Evolutionary conservation across 495 filamentous ascomycete species (phyloP).

Genomic region (Penicillium diatomitis): DNA sequence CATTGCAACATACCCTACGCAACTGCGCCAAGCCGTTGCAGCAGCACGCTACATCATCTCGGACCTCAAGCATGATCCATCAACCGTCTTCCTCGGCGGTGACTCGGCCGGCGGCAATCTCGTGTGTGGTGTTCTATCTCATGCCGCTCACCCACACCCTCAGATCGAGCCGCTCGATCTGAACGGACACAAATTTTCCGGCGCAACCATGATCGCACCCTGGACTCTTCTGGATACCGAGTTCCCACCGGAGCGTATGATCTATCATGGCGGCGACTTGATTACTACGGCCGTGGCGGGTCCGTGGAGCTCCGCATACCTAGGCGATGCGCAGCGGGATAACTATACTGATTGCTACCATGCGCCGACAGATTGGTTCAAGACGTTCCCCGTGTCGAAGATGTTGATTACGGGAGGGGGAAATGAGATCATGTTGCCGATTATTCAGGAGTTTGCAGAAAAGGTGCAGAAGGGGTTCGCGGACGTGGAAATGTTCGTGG

Average conservation of each 20-base stretch:
- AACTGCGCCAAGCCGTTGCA: conserved; percentile 48
- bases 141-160: conserved; percentile 53
- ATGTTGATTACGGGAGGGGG: conserved; percentile 47
- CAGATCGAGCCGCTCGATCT: conserved; percentile 26
- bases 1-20: conserved; percentile 45
- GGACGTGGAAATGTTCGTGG: conserved; percentile 29
- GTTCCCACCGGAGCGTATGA: conserved; percentile 26
- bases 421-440: conserved; percentile 51
- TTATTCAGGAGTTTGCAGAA: conserved; percentile 42
- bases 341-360: conserved; percentile 45
- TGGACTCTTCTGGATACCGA: conserved; percentile 44
- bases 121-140: conserved; percentile 46
- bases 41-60: conserved; percentile 44
- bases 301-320: conserved; percentile 41
- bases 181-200: conserved; percentile 23
- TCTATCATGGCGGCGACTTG: conserved; percentile 44
- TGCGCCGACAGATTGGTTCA: conserved; percentile 47
- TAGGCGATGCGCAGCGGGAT: conserved; percentile 38
- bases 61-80: conserved; percentile 27
- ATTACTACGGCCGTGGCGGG: conserved; percentile 32
- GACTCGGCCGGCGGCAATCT: conserved; percentile 63
- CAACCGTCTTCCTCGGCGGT: conserved; percentile 45
- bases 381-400: conserved; percentile 32
- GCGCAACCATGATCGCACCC: conserved; percentile 46
- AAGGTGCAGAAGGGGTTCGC: conserved; percentile 28